Evolutionary conservation across 768 basidiomycete genomes (phyloP), one percentile per base, ranked within the genome.

Genomic region (Crepidotus variabilis): DNA sequence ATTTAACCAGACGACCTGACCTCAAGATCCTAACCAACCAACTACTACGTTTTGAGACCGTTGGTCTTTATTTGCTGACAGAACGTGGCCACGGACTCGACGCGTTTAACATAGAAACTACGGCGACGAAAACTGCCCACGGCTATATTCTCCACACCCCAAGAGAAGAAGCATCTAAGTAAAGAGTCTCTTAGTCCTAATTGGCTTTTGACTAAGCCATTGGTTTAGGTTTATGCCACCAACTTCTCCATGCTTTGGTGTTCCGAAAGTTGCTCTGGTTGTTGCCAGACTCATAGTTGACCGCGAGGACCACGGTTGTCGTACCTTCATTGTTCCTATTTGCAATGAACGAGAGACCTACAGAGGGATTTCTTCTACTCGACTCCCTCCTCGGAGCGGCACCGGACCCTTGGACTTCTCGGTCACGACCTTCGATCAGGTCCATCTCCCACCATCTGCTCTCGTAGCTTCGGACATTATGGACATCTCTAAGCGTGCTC

Each of bases 81-180:
- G 83, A 84, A 68, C 75, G 80, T 8, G 83, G 80, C 1, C 84
- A 85, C 56, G 84, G 82, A 13, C 66, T 85, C n/a, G 83, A 84
- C 47, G 78, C 82, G 1, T 78, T 80, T 60, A 82, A 85, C 60
- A 76, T 84, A 9, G 83, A 85, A 64, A 85, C 84, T 6, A 85
- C 82, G 13, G 84, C 82, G 10, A 82, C 78, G 0, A 74, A 73
- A 55, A 79, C 76, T 1, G 50, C 68, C 2, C 69, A 77, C 56
- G 83, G 83, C 2, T 84, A 79, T 57, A 72, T 82, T 45, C 75
- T 85, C 34, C 69, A 84, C 57, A 81, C 83, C 0, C 82, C 82
- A 35, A 69, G 78, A 35, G 78, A 82, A 60, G 81, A 83, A 66
- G 83, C 83, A 32, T 76, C 80, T 47, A 85, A 85, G 83, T 83